Conservation (phyloP, 768 basidiomycete genomes). For the Pluteus cervinus region DNA sequence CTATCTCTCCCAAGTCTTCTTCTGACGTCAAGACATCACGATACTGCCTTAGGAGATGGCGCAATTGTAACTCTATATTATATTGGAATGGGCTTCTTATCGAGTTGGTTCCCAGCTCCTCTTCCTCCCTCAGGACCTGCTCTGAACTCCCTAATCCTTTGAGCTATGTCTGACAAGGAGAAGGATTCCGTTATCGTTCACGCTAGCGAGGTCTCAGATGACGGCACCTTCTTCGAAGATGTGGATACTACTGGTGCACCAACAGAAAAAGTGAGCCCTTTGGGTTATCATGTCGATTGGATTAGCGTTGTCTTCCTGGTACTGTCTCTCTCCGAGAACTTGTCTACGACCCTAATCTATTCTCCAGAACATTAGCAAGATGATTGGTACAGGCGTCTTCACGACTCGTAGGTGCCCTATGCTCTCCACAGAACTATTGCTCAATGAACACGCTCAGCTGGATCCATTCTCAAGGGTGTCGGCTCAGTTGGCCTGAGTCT, state of each 20-base stretch:
- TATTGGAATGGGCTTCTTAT: too few species aligned
- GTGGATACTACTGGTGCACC: conserved; percentile 23
- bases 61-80: too few species aligned
- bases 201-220: conserved; percentile 7
- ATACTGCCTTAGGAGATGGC: too few species aligned
- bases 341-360: not conserved
- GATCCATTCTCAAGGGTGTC: conserved; percentile 28
- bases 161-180: conserved; percentile 8
- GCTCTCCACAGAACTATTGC: not conserved
- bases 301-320: conserved; percentile 21
- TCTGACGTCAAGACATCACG: too few species aligned
- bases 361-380: conserved; percentile 26
- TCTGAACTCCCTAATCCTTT: not conserved
- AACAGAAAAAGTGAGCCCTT: conserved; percentile 25
- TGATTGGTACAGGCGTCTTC: conserved; percentile 34
- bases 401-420: conserved; percentile 18
- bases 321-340: conserved; percentile 1
- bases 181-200: conserved; percentile 9
- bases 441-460: conserved; percentile 16
- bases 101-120: too few species aligned
- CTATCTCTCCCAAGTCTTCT: too few species aligned
- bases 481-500: conserved; percentile 33
- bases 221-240: conserved; percentile 19
- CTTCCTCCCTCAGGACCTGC: too few species aligned
- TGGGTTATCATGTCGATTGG: conserved; percentile 28